Conservation (phyloP, 805 yeast species). For the Pichia californica region DNA sequence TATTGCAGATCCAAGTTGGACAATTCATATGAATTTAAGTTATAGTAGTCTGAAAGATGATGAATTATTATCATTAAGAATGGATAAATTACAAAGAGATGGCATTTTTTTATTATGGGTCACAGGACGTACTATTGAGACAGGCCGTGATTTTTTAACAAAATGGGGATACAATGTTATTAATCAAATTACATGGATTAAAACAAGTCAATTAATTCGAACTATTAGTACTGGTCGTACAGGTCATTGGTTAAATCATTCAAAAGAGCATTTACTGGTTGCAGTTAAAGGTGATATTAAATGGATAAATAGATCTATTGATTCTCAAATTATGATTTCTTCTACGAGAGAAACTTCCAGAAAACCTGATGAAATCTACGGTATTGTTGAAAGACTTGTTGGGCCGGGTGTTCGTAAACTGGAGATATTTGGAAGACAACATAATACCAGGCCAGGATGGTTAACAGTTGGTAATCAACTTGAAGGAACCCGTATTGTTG, state of each 20-base stretch:
- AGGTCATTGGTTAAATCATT: constrained; percentile 95
- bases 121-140: constrained; percentile 87
- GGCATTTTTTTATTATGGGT: constrained; percentile 89
- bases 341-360: constrained; percentile 83
- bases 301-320: constrained; percentile 64
- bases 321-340: constrained; percentile 73
- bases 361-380: constrained; percentile 88
- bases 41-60: constrained; percentile 74
- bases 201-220: constrained; percentile 78
- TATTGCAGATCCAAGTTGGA: constrained; percentile 96
- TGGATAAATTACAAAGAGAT: constrained; percentile 68
- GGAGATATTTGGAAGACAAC: constrained; percentile 85
- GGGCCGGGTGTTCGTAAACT: constrained; percentile 73
- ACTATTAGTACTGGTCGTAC: constrained; percentile 94
- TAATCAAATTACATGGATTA: constrained; percentile 87
- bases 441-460: constrained; percentile 88
- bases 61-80: constrained; percentile 61
- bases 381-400: constrained; percentile 75
- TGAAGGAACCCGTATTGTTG: constrained; percentile 50
- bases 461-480: constrained; percentile 77
- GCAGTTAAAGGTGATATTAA: constrained; percentile 77
- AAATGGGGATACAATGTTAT: constrained; percentile 78
- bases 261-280: constrained; percentile 83
- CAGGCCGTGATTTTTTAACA: constrained; percentile 68
- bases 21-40: constrained; percentile 80